Evolutionary conservation across 2,329 filamentous ascomycete species (phyloP), one percentile per base, ranked within the genome.

Genomic region (Lachnellula cervina): DNA sequence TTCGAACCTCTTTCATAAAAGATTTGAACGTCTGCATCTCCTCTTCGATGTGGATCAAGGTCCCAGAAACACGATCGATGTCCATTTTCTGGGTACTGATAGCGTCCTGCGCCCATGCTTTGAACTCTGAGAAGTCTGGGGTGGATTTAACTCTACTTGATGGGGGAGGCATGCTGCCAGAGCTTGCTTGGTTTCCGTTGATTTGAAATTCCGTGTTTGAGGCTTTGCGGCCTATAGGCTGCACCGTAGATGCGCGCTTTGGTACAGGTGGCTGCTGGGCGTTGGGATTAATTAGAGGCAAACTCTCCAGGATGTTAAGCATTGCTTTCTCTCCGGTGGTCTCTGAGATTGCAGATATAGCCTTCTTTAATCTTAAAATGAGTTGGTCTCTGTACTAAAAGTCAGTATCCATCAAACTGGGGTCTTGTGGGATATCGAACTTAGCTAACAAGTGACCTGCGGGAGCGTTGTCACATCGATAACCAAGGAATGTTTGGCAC

Each of bases 401-500:
- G 28, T 21, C 16, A 23, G 28, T 38, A 42, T 35, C 1, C 34
- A 17, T 16, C 37, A 48, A 32, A 1, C 17, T 6, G 16, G 25
- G 19, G 47, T n/a, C 34, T 32, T 11, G 9, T 32, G 9, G 16
- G 5, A 16, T 6, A 17, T 54, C 59, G 42, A 54, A 69, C 68
- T 55, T 64, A 28, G 61, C 61, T 3, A 71, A 52, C 3, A 69
- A 49, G 60, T 70, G 64, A 13, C 56, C 62, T n/a, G 59, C 55
- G 23, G 67, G 67, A 38, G 66, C 67, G 54, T 49, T 61, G 19
- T 69, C 61, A 51, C 69, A 70, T 19, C 61, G 59, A 21, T 69
- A 49, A 7, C 68, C 69, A 5, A 70, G 14, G 9, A 62, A 46
- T 23, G 53, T 52, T 23, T 54, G 51, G 43, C 69, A 71, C 48